Base-by-base conservation (phyloP, 2,329 filamentous ascomycete genomes). In the Fusarium goolgardi region DNA sequence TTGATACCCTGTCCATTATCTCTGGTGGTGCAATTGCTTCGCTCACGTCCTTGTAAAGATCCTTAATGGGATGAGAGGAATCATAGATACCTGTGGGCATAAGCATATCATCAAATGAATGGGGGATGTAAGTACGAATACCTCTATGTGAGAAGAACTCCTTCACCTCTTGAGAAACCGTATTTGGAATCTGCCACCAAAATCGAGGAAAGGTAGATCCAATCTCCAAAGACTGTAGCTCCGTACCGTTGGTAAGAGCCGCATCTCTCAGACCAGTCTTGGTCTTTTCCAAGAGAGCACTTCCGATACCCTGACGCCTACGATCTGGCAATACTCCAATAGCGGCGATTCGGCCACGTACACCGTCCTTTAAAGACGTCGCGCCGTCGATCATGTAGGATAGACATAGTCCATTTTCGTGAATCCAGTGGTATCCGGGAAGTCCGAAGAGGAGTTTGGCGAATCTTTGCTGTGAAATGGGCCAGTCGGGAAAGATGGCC, bases 181-280 rank as follows among this genome's bases (percentile, higher is more conserved):
- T 49, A 0, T 5, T 50, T 2, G 72, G 72, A 41, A 74, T 58
- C 49, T 64, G 69, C 2, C 65, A 59, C 71, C 72, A 74, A 39
- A 74, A 72, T 1, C 72, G 62, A 5, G 72, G 72, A 12, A 57
- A 55, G 1, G 25, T 27, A 6, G 72, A 72, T 4, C 72, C 72
- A 6, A 74, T 27, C 10, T 59, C 71, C 12, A 74, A 2, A 11
- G 70, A 61, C 3, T 49, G 41, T 1, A 74, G 37, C 1, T 60
- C 64, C 8, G 35, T 27, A 0, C 34, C 53, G 15, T n/a, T 7
- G 4, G 45, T 34, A 16, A 16, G 20, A 11, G 65, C 64, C 0
- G 31, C 51, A 0, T 65, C 10, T 34, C 5, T 62, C 34, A 74
- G 4, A 0, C 31, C 66, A 11, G 15, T 3, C 20, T 57, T 53